phyloP scores from a whole-genome alignment of 2,329 filamentous ascomycete genomes.

The Harringtonia lauricola region DNA sequence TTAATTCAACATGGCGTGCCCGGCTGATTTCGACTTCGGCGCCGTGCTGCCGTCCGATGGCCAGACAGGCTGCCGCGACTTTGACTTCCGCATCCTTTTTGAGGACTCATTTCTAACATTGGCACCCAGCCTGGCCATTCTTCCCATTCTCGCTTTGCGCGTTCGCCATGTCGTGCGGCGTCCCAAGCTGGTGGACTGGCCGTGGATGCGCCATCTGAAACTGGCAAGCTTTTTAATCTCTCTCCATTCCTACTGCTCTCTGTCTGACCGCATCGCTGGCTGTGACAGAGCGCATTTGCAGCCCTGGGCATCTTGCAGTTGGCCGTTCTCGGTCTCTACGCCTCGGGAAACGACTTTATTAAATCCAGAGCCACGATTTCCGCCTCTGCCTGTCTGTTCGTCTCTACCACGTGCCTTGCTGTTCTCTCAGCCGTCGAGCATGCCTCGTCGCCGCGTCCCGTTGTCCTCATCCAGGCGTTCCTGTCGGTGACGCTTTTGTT shows the following conservation, averaged over 20 bases:
- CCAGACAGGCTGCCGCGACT: neutral
- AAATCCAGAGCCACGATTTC: neutral
- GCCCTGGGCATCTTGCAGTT: neutral
- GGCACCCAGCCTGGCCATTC: neutral
- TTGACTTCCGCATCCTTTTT: constrained; percentile 1
- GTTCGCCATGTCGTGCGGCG: neutral
- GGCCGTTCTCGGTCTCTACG: neutral
- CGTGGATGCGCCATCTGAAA: neutral
- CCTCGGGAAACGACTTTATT: neutral
- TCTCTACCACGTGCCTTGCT: neutral
- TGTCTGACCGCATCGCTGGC: neutral
- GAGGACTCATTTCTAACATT: neutral
- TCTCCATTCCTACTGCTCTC: neutral
- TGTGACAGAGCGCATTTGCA: neutral
- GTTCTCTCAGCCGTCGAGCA: neutral
- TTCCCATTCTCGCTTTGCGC: neutral
- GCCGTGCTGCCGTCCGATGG: neutral
- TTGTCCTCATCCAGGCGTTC: neutral
- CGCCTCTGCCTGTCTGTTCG: neutral
- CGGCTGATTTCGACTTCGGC: neutral
- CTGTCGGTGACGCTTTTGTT: neutral
- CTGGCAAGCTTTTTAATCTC: neutral
- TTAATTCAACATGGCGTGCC: neutral
- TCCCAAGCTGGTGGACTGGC: neutral
- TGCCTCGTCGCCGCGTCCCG: neutral